phyloP scores from a whole-genome alignment of 345 rosid species.

The Angophora floribunda region DNA sequence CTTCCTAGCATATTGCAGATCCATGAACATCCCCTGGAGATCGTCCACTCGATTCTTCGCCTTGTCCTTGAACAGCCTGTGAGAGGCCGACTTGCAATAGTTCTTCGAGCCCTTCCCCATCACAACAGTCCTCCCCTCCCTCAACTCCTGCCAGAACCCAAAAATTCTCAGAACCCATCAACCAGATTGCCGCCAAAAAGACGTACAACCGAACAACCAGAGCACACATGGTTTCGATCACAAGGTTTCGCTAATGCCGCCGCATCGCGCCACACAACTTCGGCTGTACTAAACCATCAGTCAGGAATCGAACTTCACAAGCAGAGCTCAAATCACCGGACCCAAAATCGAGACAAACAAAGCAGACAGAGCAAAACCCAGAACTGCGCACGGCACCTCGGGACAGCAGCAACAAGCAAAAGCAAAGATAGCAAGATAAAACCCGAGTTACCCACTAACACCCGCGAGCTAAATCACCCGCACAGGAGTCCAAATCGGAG shows the following conservation, averaged over 20 bases:
- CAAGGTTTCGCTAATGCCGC: background rate
- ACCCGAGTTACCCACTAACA: background rate
- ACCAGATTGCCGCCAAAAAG: background rate
- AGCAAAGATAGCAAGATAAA: background rate
- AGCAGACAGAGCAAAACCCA: background rate
- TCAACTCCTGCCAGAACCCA: background rate
- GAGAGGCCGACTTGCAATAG: slow-evolving; percentile 89
- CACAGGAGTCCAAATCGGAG: background rate
- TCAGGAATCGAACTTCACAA: background rate
- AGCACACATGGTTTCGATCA: background rate
- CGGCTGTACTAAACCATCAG: background rate
- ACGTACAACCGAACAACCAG: background rate
- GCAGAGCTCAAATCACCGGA: background rate
- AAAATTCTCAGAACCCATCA: background rate
- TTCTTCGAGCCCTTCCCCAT: slow-evolving; percentile 85
- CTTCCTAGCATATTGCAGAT: slow-evolving; percentile 91
- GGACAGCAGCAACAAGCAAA: background rate
- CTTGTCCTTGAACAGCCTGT: slow-evolving; percentile 88
- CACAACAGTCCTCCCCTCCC: background rate
- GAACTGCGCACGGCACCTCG: background rate
- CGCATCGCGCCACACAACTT: background rate
- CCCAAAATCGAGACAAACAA: background rate
- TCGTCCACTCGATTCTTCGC: slow-evolving; percentile 99
- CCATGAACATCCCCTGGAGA: slow-evolving; percentile 75
- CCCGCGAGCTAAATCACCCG: background rate